These are phyloP conservation scores for Vigna mungo DNA, from an alignment of 306 rosid species.

Conservation along the genomic window DNA sequence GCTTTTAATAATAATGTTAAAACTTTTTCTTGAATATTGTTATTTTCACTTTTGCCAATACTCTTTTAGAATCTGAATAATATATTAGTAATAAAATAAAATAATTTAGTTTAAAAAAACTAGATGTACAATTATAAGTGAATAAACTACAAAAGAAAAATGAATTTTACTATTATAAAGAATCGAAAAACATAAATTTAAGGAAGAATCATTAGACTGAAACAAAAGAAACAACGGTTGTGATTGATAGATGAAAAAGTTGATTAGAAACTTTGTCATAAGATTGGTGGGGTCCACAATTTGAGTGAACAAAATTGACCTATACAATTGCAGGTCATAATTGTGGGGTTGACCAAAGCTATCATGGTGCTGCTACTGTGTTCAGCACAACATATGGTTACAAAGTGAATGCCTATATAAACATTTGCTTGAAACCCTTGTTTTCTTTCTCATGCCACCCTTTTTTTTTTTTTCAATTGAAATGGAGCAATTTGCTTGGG, in stretches of 20 bases:
- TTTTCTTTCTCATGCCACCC: background rate
- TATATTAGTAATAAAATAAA: too few relatives aligned
- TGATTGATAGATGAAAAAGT: slow-evolving; percentile 20
- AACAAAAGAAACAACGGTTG: slow-evolving; percentile 21
- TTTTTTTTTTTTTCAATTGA: background rate
- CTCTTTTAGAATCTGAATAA: too few relatives aligned
- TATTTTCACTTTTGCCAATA: too few relatives aligned
- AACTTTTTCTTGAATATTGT: too few relatives aligned
- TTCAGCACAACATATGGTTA: background rate
- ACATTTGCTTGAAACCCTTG: slow-evolving; percentile 18
- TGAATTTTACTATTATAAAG: too few relatives aligned
- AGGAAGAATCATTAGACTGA: background rate
- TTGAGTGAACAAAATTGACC: slow-evolving; percentile 22
- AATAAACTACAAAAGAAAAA: too few relatives aligned
- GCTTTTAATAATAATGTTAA: too few relatives aligned
- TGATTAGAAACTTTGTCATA: background rate
- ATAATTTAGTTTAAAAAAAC: too few relatives aligned
- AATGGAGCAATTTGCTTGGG: slow-evolving; percentile 42
- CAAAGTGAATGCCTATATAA: slow-evolving; percentile 33
- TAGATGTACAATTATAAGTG: too few relatives aligned
- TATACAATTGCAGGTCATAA: slow-evolving; percentile 29
- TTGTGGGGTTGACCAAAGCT: slow-evolving; percentile 33
- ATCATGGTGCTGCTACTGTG: slow-evolving; percentile 25
- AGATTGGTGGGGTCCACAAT: slow-evolving; percentile 7
- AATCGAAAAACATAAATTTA: too few relatives aligned